Percentiles rank a stretch among this genome's conserved stretches.
Evolutionary conservation across 768 basidiomycete genomes (phyloP).

Genomic region (Boletellus sp.): DNA sequence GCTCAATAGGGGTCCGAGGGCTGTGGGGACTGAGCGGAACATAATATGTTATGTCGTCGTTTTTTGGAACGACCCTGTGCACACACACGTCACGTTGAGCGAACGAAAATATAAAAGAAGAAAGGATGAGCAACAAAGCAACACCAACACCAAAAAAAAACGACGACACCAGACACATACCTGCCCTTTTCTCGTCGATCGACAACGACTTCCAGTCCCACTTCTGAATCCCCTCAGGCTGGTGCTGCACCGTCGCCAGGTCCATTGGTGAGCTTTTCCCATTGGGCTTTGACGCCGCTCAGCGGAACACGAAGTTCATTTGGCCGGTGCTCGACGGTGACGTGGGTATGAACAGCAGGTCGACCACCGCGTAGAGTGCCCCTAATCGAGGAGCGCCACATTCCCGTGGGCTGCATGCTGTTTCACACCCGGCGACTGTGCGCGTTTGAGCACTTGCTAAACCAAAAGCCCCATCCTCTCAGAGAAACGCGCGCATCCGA

Average conservation of each 20-base stretch:
- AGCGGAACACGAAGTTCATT: conserved; percentile 62
- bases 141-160: conserved; percentile 3
- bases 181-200: conserved; percentile 96
- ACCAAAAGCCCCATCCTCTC: conserved; percentile 52
- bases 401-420: conserved; percentile 43
- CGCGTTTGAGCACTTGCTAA: neutral
- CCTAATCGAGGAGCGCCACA: too few relatives aligned
- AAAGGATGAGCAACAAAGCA: neutral
- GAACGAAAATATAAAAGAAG: neutral
- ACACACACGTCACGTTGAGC: neutral
- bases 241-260: conserved; percentile 74
- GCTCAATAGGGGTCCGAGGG: conserved; percentile 73
- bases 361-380: too few relatives aligned
- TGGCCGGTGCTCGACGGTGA: conserved; percentile 25
- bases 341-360: neutral
- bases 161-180: conserved; percentile 49
- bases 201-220: conserved; percentile 92
- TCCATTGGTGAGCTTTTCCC: conserved; percentile 72
- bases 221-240: conserved; percentile 89
- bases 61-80: too few relatives aligned
- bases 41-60: conserved; percentile 93
- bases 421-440: conserved; percentile 67
- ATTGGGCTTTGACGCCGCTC: conserved; percentile 91
- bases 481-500: too few relatives aligned
- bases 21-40: conserved; percentile 98